Conservation (phyloP, 2,329 filamentous ascomycete species). For the Penicillium verrucosum region DNA sequence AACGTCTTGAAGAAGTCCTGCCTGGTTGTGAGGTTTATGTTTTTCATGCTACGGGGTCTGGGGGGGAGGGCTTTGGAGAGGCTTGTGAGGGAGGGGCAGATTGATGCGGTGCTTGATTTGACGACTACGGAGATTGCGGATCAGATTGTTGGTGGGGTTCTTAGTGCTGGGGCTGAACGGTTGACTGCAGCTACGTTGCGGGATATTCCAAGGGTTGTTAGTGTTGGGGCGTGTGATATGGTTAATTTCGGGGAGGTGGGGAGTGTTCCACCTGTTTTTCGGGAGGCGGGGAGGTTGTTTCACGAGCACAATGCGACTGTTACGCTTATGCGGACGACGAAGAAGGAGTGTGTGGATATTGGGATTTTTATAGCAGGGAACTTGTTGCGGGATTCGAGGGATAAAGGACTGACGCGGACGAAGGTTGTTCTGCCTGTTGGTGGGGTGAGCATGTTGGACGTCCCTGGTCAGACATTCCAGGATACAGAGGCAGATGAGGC, state of each 20-base stretch:
- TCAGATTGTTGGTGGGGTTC: slow-evolving; percentile 59
- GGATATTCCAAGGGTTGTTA: slow-evolving; percentile 58
- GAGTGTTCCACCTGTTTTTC: slow-evolving; percentile 48
- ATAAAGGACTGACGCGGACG: slow-evolving; percentile 24
- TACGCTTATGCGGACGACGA: slow-evolving; percentile 63
- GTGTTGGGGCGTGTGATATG: slow-evolving; percentile 58
- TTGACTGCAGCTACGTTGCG: slow-evolving; percentile 56
- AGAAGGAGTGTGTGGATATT: slow-evolving; percentile 56
- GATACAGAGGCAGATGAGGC: slow-evolving; percentile 48
- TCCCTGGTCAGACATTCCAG: slow-evolving; percentile 53
- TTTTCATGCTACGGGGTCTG: slow-evolving; percentile 68
- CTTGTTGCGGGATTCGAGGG: slow-evolving; percentile 42
- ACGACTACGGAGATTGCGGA: slow-evolving; percentile 70
- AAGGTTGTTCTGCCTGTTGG: slow-evolving; percentile 57
- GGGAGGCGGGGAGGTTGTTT: slow-evolving; percentile 36
- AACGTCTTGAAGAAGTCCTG: slow-evolving; percentile 45
- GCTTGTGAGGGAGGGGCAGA: slow-evolving; percentile 53
- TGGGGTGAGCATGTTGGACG: slow-evolving; percentile 61
- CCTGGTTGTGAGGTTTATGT: slow-evolving; percentile 58
- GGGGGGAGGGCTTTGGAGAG: slow-evolving; percentile 66
- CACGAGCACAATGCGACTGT: slow-evolving; percentile 64
- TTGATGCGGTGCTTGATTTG: slow-evolving; percentile 67
- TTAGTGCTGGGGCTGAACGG: slow-evolving; percentile 57
- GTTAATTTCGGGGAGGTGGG: slow-evolving; percentile 60
- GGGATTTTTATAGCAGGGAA: slow-evolving; percentile 56